phyloP scores from a whole-genome alignment of 2,329 filamentous ascomycete species.

The Coniella vitis region DNA sequence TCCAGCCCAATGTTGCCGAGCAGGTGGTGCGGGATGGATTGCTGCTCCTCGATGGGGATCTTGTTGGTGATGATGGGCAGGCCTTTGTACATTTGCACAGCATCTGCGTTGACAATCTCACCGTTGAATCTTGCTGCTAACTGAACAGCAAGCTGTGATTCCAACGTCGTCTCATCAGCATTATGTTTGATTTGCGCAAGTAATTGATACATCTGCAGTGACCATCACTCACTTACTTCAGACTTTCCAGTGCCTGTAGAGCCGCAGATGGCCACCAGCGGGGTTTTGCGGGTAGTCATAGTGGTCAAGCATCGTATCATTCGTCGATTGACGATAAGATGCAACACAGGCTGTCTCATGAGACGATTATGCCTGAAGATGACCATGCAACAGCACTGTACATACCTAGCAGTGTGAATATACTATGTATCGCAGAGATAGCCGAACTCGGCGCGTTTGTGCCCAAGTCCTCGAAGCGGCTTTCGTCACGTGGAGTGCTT shows the following conservation, averaged over 20 bases:
- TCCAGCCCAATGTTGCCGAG: slow-evolving; percentile 70
- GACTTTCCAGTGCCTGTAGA: slow-evolving; percentile 93
- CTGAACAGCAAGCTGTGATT: slow-evolving; percentile 72
- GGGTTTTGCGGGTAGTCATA: slow-evolving; percentile 39
- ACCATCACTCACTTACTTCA: slow-evolving; percentile 51
- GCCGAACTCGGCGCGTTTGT: slow-evolving; percentile 5
- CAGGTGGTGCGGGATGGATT: slow-evolving; percentile 80
- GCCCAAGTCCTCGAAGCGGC: background rate
- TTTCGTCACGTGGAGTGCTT: slow-evolving; percentile 10
- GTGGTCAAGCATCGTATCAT: slow-evolving; percentile 17
- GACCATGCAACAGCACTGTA: no score
- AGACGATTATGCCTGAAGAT: background rate
- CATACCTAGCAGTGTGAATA: no score
- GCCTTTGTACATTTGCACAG: slow-evolving; percentile 94
- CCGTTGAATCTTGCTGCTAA: slow-evolving; percentile 77
- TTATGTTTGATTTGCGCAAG: background rate
- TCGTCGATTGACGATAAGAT: background rate
- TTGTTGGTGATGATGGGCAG: slow-evolving; percentile 96
- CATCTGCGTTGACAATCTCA: slow-evolving; percentile 94
- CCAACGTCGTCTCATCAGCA: slow-evolving; percentile 7
- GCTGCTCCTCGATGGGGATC: slow-evolving; percentile 65
- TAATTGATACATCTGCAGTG: no score
- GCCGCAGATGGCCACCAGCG: slow-evolving; percentile 76
- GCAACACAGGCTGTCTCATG: slow-evolving; percentile 7
- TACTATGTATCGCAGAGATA: background rate